Base-by-base conservation (phyloP, 306 rosid species). In the Ziziphus jujuba region DNA sequence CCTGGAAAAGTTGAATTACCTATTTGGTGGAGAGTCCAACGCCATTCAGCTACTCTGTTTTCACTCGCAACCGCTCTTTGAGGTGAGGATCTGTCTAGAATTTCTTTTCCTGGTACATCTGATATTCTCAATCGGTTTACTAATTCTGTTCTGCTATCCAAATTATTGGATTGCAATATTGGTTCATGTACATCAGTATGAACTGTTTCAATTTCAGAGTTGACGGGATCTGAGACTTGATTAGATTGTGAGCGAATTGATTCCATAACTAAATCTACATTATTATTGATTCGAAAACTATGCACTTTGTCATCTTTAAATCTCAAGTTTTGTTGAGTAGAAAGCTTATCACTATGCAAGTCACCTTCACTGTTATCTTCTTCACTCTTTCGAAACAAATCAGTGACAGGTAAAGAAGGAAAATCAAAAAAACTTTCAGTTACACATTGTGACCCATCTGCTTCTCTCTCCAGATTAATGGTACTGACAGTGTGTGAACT, bases 21-120 rank as follows among this genome's bases (percentile, higher is more conserved):
- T 77, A 89, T 92, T 65, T 85, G 84, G 72, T 92, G 98, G 79
- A 92, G 87, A 66, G 92, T 92, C 98, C 98, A 92, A 69, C 89
- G 95, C 98, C 98, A 92, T 81, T 89, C 96, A 19, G 98, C 87
- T 66, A 84, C 89, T 70, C 81, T 82, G 56, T 84, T 91, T 75
- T 79, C 96, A 72, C 63, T 77, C 60, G 58, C 63, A 57, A 67
- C 59, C 83, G 76, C 76, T 48, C 55, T 78, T 70, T 74, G 84
- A 71, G 88, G 75, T 59, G 65, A 56, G 17, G 85, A 67, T 59
- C 87, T 60, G 40, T 71, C 83, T 64, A 72, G 48, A 72, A 72
- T 72, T 7, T 72, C 83, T 60, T 82, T 79, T 63, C 74, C 87
- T 33, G 96, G 89, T 71, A 70, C 83, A 79, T 89, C 95, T 24